Base-by-base conservation (phyloP, 345 rosid species). In the Jatropha curcas region DNA sequence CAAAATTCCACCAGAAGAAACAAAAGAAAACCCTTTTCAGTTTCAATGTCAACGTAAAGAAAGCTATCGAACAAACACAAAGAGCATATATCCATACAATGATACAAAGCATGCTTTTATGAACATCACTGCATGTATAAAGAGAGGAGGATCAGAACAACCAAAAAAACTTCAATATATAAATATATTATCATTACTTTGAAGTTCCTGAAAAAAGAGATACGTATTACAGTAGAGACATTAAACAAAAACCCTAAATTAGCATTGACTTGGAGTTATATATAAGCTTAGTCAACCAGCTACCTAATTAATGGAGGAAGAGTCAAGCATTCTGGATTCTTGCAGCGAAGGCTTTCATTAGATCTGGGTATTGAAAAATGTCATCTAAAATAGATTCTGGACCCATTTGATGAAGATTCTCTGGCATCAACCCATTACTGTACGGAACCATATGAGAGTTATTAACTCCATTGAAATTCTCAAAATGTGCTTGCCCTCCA, bases 341-440 rank as follows among this genome's bases (percentile, higher is more conserved):
- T 34, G 86, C 80, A 14, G 86, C 80, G 37, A 70, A 78, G 24
- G 78, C 72, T 64, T 60, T 68, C 78, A 71, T 31, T 9, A 78
- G 45, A 58, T 86, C 86, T 31, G 79, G 84, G 75, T 81, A 70
- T 53, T 78, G 86, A 62, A 72, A 78, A 60, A 74, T 63, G 67
- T 86, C 86, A 64, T 78, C 86, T 43, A 79, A 33, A 13, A 70
- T 59, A 24, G 75, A 74, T 14, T 77, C 84, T 7, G 71, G 33
- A 62, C 77, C 67, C 64, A 78, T 52, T 45, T 68, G 85, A 64
- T 65, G 39, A 66, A 27, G 53, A 27, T 45, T 65, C 55, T 75
- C 41, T 61, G 76, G 70, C 68, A n/a, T n/a, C n/a, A 66, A 0
- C 58, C 71, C 70, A 11, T 48, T 55, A 9, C 31, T 50, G 46